Evolutionary conservation across 306 rosid species (phyloP), one percentile per base, ranked within the genome.

Genomic region (Quercus alba): DNA sequence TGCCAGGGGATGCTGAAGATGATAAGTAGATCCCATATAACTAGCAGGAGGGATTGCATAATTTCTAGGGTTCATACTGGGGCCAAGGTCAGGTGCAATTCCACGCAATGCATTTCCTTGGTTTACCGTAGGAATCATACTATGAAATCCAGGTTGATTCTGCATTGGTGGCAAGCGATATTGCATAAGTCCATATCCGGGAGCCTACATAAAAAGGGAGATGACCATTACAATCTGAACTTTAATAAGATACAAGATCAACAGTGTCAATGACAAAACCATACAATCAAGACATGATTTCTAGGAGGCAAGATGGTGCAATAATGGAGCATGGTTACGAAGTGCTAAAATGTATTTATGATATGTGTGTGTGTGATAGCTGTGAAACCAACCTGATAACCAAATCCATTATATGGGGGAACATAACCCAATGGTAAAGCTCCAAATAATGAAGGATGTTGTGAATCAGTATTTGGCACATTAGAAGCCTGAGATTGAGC

Each of bases 351-450:
- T 17, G 77, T 70, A 76, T 26, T 51, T 19, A 19, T 14, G 52
- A 46, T 9, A 2, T 35, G 41, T 35, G 41, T 35, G 54, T 49
- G 54, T 23, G 61, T 23, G 35, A 68, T 3, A 49, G 58, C 54
- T 49, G 17, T 17, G 56, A 67, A 72, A 87, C 83, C 81, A 69
- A 96, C 99, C 97, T 93, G 99, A 83, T 91, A 93, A 82, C 98
- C 92, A 87, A 90, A 96, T 52, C 99, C 99, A 78, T 96, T 96
- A 81, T 93, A 96, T 23, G 91, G 90, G 35, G 99, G 92, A 82
- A 87, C 90, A 84, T 93, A 96, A 81, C 98, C 84, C 90, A 89
- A 88, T 46, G 98, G 99, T 86, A 96, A 28, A 58, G 97, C 97
- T 86, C 97, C 98, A 85, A 93, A 96, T 78, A 96, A 82, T 46